Conservation (phyloP, 768 basidiomycete species). For the Xerocomellus dryophilus region DNA sequence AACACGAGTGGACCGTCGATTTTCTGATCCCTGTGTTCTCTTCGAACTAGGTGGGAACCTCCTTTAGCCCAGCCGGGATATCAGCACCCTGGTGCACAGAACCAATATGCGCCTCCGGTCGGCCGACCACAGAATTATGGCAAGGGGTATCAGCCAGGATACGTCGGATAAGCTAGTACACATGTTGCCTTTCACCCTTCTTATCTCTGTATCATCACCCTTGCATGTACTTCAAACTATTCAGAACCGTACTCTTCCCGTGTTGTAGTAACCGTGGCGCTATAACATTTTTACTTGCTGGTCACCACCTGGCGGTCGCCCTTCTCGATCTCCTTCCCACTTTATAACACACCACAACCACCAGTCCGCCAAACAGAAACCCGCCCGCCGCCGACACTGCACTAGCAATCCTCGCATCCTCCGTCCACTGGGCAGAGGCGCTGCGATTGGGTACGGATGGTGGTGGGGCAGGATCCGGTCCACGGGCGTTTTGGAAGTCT, state of each 20-base stretch:
- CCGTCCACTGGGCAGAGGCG: constrained; percentile 12
- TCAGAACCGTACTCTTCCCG: not conserved
- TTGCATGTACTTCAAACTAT: not conserved
- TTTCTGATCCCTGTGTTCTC: not conserved
- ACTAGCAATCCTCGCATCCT: constrained; percentile 16
- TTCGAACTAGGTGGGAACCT: constrained; percentile 35
- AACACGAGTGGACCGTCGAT: not conserved
- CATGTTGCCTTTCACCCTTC: not conserved
- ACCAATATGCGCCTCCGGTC: constrained; percentile 8
- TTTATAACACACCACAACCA: constrained; percentile 23
- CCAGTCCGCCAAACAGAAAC: constrained; percentile 35
- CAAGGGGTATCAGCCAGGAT: constrained; percentile 32
- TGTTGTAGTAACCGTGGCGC: not conserved
- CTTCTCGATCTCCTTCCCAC: constrained; percentile 5
- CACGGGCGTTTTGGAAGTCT: constrained; percentile 42
- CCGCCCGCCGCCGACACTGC: constrained; percentile 33
- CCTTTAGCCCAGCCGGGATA: constrained; percentile 34
- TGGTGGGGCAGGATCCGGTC: constrained; percentile 37
- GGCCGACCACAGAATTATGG: constrained; percentile 6
- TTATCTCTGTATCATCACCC: not conserved
- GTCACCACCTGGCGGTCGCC: constrained; percentile 2
- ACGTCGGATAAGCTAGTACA: constrained; percentile 15
- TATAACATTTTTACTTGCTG: not conserved
- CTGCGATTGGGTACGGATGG: constrained; percentile 11
- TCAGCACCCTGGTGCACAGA: constrained; percentile 33